A percentile compares a stretch with the other conserved stretches of the same genome.
phyloP scores from a whole-genome alignment of 23 red algal genomes.

The Gracilariopsis chorda region DNA sequence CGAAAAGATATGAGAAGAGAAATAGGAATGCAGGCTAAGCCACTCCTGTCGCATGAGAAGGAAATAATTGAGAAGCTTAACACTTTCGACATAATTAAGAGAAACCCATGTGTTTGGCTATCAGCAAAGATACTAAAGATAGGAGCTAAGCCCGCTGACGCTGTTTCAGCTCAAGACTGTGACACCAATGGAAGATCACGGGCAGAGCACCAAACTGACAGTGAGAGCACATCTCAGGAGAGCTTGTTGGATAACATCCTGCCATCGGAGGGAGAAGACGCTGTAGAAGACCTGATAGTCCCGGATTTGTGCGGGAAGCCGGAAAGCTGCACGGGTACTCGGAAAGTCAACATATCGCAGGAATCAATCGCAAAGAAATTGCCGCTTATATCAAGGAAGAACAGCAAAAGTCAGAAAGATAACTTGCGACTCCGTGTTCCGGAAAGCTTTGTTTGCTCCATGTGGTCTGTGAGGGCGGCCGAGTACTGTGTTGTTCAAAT shows the following conservation, averaged over 20 bases:
- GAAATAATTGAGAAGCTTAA: neutral
- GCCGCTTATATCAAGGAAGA: too few relatives aligned
- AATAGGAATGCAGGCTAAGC: too few relatives aligned
- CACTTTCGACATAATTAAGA: neutral
- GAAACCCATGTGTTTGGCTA: neutral
- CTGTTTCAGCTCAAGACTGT: too few relatives aligned
- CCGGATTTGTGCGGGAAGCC: too few relatives aligned
- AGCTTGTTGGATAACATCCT: neutral
- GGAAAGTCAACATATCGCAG: too few relatives aligned
- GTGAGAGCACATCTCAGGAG: neutral
- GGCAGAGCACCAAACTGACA: neutral
- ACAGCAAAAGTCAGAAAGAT: too few relatives aligned
- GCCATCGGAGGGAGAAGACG: neutral
- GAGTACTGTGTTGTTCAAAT: neutral
- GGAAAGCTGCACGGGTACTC: too few relatives aligned
- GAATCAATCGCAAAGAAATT: too few relatives aligned
- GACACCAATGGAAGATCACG: too few relatives aligned
- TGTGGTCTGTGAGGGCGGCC: slow-evolving; percentile 18
- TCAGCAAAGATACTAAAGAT: neutral
- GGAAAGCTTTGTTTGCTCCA: slow-evolving; percentile 25
- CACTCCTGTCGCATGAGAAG: neutral
- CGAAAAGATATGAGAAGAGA: neutral
- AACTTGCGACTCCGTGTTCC: slow-evolving; percentile 19
- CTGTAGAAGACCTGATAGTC: too few relatives aligned
- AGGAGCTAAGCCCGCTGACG: too few relatives aligned